These are phyloP conservation scores for Thuidium tamariscinum DNA, from an alignment of 225 moss, liverwort and hornwort species.

Conservation along the genomic window DNA sequence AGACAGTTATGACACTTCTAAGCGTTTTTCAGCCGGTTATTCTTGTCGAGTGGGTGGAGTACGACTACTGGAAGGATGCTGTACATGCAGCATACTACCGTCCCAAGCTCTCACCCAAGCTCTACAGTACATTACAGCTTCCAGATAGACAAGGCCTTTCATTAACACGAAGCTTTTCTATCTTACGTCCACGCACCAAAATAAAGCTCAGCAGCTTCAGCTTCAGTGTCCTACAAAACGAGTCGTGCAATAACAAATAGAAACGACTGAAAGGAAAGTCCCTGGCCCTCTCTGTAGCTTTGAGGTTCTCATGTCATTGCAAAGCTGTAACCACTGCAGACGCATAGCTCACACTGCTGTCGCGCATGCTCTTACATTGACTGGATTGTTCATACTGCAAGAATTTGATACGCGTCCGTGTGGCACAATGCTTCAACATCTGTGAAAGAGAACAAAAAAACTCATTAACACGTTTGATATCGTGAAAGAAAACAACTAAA, in stretches of 20 bases:
- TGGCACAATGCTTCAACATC: slow-evolving; percentile 66
- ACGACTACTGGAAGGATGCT: neutral
- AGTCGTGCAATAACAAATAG: neutral
- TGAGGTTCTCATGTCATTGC: slow-evolving; percentile 2
- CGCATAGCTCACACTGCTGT: slow-evolving; percentile 97
- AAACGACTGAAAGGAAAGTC: neutral
- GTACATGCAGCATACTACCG: neutral
- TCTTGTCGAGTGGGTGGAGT: neutral
- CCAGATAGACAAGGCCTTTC: neutral
- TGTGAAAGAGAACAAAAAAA: slow-evolving; percentile 4
- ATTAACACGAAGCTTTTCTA: neutral
- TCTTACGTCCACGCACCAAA: neutral
- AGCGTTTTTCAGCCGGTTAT: neutral
- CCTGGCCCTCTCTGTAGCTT: neutral
- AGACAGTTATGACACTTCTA: neutral
- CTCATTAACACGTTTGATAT: neutral
- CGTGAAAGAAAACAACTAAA: neutral
- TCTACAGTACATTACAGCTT: neutral
- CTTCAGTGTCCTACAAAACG: neutral
- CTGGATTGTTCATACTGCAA: slow-evolving; percentile 95
- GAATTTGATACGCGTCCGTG: slow-evolving; percentile 70
- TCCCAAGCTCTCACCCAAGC: neutral
- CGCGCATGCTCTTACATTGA: slow-evolving; percentile 80
- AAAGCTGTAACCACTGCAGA: slow-evolving; percentile 82
- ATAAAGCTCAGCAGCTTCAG: neutral